These are phyloP conservation scores for Ophidiomyces ophidiicola DNA, from an alignment of 2,329 filamentous ascomycete genomes.

Conservation along the genomic window DNA sequence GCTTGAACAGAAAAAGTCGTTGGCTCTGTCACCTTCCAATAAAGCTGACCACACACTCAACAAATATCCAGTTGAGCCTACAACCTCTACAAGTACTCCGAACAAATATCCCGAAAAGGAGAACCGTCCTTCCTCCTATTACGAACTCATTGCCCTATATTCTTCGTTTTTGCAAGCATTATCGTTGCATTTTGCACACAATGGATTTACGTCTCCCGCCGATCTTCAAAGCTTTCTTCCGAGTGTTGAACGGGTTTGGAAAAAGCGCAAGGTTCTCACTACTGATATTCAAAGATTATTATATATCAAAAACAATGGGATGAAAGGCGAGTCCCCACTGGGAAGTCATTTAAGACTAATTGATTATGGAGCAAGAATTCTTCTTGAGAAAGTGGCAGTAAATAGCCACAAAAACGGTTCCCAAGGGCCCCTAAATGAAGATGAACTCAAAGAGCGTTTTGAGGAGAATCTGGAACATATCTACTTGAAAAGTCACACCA, in stretches of 20 bases:
- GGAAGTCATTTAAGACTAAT: slow-evolving; percentile 28
- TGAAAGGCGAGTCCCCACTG: slow-evolving; percentile 8
- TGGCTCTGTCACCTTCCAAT: not conserved
- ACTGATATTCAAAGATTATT: slow-evolving; percentile 56
- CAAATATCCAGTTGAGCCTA: slow-evolving; percentile 1
- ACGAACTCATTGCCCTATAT: slow-evolving; percentile 52
- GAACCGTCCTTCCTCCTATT: slow-evolving; percentile 25
- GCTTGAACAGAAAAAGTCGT: not conserved
- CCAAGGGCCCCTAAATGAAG: slow-evolving; percentile 30
- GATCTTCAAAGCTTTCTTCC: slow-evolving; percentile 52
- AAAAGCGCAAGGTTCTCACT: slow-evolving; percentile 53
- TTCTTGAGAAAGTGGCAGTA: slow-evolving; percentile 23
- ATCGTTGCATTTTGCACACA: slow-evolving; percentile 57
- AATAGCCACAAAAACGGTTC: slow-evolving; percentile 6
- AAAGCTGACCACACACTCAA: not conserved
- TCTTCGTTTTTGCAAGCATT: slow-evolving; percentile 56
- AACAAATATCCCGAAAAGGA: not conserved
- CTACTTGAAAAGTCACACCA: slow-evolving; percentile 33
- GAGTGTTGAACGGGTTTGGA: slow-evolving; percentile 56
- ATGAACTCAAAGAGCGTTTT: slow-evolving; percentile 40
- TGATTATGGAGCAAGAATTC: slow-evolving; percentile 32
- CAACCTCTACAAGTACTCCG: not conserved
- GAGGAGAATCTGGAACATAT: slow-evolving; percentile 35
- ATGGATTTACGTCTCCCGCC: slow-evolving; percentile 49
- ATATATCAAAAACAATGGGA: slow-evolving; percentile 41